These are phyloP conservation scores for Drechslera avenae DNA, from an alignment of 2,329 filamentous ascomycete genomes.

Conservation along the genomic window DNA sequence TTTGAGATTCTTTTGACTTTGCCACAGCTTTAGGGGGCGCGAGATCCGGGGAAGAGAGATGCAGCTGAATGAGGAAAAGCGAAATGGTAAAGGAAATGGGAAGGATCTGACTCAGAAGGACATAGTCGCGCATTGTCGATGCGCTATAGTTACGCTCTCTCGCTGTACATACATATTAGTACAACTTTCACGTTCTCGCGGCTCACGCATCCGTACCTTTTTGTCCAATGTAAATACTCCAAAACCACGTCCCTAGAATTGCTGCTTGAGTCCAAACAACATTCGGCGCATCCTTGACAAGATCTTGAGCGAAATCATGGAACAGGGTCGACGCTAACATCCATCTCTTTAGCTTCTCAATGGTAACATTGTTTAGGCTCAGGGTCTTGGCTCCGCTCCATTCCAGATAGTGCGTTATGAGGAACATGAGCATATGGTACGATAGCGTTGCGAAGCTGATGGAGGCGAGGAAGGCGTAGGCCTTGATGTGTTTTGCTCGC, in stretches of 20 bases:
- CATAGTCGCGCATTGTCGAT: constrained; percentile 25
- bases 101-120: constrained; percentile 37
- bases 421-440: constrained; percentile 41
- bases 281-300: constrained; percentile 32
- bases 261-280: constrained; percentile 34
- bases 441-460: constrained; percentile 37
- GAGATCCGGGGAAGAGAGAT: constrained; percentile 27
- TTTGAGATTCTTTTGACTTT: background rate
- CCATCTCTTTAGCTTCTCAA: constrained; percentile 26
- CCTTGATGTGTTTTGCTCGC: constrained; percentile 31
- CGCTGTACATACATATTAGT: constrained; percentile 20
- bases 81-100: constrained; percentile 34
- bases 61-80: constrained; percentile 36
- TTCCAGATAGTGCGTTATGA: constrained; percentile 29
- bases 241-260: constrained; percentile 37
- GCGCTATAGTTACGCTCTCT: constrained; percentile 15
- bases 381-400: constrained; percentile 23
- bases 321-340: constrained; percentile 38
- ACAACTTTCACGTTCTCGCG: background rate
- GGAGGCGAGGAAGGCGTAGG: constrained; percentile 33
- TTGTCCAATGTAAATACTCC: constrained; percentile 36
- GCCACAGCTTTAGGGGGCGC: background rate
- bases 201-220: constrained; percentile 23
- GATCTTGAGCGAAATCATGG: constrained; percentile 35
- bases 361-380: background rate